Evolutionary conservation across 768 basidiomycete species (phyloP).

Genomic region (Trametes meyenii): DNA sequence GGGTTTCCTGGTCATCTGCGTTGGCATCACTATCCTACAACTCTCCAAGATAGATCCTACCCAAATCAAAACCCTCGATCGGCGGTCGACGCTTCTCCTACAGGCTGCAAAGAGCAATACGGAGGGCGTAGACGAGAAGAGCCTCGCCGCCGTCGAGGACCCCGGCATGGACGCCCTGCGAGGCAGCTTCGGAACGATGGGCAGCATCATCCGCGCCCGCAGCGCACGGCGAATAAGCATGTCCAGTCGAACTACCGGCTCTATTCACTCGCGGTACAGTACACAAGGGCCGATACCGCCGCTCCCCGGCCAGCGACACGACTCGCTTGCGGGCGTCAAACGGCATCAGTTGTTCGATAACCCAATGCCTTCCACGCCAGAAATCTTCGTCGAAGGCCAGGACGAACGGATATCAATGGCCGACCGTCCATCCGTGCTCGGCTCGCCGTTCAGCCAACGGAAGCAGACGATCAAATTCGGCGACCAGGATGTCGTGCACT

Average conservation of each 20-base stretch:
- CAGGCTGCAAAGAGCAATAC: conserved; percentile 80
- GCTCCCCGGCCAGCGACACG: conserved; percentile 24
- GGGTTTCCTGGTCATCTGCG: conserved; percentile 88
- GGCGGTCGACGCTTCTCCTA: conserved; percentile 87
- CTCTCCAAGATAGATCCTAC: conserved; percentile 93
- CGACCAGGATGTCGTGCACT: conserved; percentile 71
- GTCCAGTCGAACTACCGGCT: conserved; percentile 24
- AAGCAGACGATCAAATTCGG: conserved; percentile 77
- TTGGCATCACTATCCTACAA: conserved; percentile 94
- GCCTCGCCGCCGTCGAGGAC: conserved; percentile 67
- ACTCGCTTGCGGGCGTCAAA: conserved; percentile 55
- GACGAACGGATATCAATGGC: conserved; percentile 43
- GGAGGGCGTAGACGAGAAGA: conserved; percentile 69
- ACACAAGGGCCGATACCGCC: conserved; percentile 29
- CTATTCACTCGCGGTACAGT: conserved; percentile 31
- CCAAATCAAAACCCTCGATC: conserved; percentile 75
- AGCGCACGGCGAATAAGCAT: conserved; percentile 43
- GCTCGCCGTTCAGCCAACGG: conserved; percentile 29
- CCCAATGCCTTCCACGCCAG: conserved; percentile 59
- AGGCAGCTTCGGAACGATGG: conserved; percentile 88
- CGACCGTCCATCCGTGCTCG: conserved; percentile 35
- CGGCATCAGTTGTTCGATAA: conserved; percentile 89
- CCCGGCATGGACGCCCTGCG: conserved; percentile 92
- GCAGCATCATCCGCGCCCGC: conserved; percentile 82
- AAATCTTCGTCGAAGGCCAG: conserved; percentile 28